A percentile compares a stretch with the other conserved stretches of the same genome.
Evolutionary conservation across 2,329 filamentous ascomycete genomes (phyloP).

Genomic region (Didymosphaeria variabile): DNA sequence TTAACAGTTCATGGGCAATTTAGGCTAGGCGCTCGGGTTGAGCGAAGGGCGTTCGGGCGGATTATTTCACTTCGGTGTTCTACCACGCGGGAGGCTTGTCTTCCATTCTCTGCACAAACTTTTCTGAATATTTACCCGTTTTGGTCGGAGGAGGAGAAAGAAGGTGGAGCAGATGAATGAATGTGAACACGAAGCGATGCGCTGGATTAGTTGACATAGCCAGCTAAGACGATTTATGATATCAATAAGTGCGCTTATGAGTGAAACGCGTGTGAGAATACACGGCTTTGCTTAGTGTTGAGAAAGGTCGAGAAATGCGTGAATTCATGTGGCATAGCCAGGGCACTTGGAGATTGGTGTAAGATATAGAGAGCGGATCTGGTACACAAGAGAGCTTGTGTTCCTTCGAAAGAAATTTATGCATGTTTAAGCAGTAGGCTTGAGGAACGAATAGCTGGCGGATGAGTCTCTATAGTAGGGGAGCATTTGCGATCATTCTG

Average conservation of each 20-base stretch:
- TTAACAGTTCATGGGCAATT: background rate
- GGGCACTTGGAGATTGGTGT: too few relatives aligned
- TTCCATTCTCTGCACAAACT: slow-evolving; percentile 11
- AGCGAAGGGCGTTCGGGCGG: slow-evolving; percentile 14
- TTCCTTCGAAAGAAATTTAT: too few relatives aligned
- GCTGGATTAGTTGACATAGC: background rate
- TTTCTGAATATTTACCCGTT: background rate
- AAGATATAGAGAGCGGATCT: too few relatives aligned
- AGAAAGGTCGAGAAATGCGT: too few relatives aligned
- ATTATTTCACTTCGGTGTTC: background rate
- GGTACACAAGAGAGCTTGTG: too few relatives aligned
- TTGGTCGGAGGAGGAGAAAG: background rate
- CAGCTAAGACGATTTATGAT: background rate
- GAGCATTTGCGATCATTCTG: too few relatives aligned
- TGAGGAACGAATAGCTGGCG: too few relatives aligned
- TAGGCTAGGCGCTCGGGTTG: slow-evolving; percentile 1
- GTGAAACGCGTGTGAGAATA: background rate
- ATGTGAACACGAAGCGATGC: slow-evolving; percentile 3
- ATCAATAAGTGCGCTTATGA: background rate
- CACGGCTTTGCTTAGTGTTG: too few relatives aligned
- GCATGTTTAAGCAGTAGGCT: too few relatives aligned
- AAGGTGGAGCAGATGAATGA: background rate
- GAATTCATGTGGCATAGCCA: too few relatives aligned
- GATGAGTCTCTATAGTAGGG: too few relatives aligned
- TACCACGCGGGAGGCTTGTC: background rate